Conservation (phyloP, 2,329 filamentous ascomycete species). For the Claviceps paspali region DNA sequence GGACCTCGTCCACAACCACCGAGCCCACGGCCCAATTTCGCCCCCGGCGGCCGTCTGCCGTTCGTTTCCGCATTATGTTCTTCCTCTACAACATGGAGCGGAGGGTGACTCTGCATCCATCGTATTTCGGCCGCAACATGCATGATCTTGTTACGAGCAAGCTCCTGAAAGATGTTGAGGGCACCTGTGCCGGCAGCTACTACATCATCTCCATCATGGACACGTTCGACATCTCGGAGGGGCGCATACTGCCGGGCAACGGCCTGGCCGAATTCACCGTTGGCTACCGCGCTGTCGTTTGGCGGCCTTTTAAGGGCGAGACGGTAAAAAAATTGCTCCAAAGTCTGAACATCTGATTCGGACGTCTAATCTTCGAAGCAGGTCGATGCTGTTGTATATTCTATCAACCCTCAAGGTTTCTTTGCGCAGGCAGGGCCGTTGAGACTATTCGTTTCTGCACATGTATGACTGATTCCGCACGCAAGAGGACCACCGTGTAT, state of each 20-base stretch:
- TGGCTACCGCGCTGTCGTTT: conserved; percentile 88
- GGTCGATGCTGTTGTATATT: conserved; percentile 88
- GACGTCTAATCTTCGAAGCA: conserved; percentile 27
- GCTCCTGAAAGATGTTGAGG: conserved; percentile 85
- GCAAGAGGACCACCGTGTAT: background rate
- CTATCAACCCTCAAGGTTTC: conserved; percentile 83
- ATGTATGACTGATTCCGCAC: conserved; percentile 39
- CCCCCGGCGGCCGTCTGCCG: too few species aligned
- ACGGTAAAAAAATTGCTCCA: conserved; percentile 40
- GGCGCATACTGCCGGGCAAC: conserved; percentile 79
- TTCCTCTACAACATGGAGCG: conserved; percentile 96
- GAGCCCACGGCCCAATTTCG: too few species aligned
- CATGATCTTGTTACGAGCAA: conserved; percentile 80
- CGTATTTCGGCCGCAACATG: conserved; percentile 91
- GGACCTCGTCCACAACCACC: too few species aligned
- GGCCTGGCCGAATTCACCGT: conserved; percentile 91
- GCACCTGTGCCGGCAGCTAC: conserved; percentile 86
- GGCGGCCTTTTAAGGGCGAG: conserved; percentile 95
- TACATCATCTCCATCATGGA: conserved; percentile 98
- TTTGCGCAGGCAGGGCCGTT: conserved; percentile 72
- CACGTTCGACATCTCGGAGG: conserved; percentile 86
- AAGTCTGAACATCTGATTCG: conserved; percentile 3
- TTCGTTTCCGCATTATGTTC: conserved; percentile 60
- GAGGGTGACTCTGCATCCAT: conserved; percentile 86
- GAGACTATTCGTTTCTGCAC: conserved; percentile 63